phyloP scores from a whole-genome alignment of 768 basidiomycete species.

The Tulasnella sp. region DNA sequence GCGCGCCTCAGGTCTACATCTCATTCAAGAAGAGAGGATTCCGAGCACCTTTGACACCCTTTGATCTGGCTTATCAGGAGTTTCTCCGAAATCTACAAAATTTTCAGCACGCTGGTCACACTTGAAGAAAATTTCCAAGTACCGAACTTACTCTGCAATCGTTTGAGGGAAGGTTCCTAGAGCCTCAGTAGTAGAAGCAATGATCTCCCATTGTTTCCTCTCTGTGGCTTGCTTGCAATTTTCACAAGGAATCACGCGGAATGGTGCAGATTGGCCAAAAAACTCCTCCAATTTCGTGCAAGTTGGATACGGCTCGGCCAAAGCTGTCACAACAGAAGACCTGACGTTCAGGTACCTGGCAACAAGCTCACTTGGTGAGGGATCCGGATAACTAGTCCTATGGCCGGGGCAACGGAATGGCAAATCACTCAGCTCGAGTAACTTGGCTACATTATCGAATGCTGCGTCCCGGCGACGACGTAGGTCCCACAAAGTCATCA shows the following conservation, averaged over 20 bases:
- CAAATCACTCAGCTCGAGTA: not conserved
- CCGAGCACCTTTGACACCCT: too few relatives aligned
- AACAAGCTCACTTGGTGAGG: not conserved
- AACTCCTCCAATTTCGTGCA: not conserved
- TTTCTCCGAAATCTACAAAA: too few relatives aligned
- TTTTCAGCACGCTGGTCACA: too few relatives aligned
- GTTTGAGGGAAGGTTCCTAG: not conserved
- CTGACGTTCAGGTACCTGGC: not conserved
- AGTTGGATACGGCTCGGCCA: not conserved
- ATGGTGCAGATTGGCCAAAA: not conserved
- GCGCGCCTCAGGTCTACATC: too few relatives aligned
- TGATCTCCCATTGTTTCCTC: not conserved
- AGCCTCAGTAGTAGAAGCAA: not conserved
- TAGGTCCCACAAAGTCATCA: constrained; percentile 2
- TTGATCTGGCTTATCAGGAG: too few relatives aligned
- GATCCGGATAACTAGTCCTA: not conserved
- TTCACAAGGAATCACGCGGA: too few relatives aligned
- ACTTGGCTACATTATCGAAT: not conserved
- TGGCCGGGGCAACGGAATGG: not conserved
- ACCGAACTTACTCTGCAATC: not conserved
- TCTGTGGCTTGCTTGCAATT: not conserved
- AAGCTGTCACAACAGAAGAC: not conserved
- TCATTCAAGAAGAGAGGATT: too few relatives aligned
- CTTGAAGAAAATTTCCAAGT: not conserved
- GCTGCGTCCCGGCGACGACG: not conserved